Conservation (phyloP, 2,329 filamentous ascomycete genomes). For the Xylaria sp. region DNA sequence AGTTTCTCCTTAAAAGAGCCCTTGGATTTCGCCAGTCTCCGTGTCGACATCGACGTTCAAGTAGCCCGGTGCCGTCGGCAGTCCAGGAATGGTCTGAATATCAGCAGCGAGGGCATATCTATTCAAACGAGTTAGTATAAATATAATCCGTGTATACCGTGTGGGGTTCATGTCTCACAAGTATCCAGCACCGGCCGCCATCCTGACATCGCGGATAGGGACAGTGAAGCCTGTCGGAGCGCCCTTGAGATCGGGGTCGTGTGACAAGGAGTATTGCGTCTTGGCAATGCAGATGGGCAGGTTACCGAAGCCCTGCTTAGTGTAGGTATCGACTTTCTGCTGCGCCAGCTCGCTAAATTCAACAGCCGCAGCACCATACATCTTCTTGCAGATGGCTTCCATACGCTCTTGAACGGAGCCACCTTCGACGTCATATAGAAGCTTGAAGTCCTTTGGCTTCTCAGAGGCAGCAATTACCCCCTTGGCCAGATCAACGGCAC, state of each 20-base stretch:
- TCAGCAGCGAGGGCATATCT: slow-evolving; percentile 94
- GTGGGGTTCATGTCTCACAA: slow-evolving; percentile 65
- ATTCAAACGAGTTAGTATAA: slow-evolving; percentile 49
- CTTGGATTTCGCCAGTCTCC: slow-evolving; percentile 86
- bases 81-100: slow-evolving; percentile 96
- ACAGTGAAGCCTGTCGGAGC: slow-evolving; percentile 94
- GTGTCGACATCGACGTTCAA: slow-evolving; percentile 88
- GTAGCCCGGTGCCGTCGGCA: slow-evolving; percentile 95
- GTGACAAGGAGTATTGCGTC: slow-evolving; percentile 96
- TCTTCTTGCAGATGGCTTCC: slow-evolving; percentile 86
- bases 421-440: slow-evolving; percentile 84
- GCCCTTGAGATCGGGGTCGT: slow-evolving; percentile 93
- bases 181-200: slow-evolving; percentile 95
- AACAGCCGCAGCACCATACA: slow-evolving; percentile 92
- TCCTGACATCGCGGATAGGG: slow-evolving; percentile 90
- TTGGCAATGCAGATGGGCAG: slow-evolving; percentile 97
- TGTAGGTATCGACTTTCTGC: slow-evolving; percentile 96
- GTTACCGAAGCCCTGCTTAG: slow-evolving; percentile 88
- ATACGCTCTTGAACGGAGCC: slow-evolving; percentile 84
- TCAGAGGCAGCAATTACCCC: slow-evolving; percentile 84
- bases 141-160: neutral
- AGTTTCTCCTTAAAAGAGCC: slow-evolving; percentile 77
- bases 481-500: slow-evolving; percentile 87
- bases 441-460: slow-evolving; percentile 86
- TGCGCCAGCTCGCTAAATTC: slow-evolving; percentile 95